phyloP scores from a whole-genome alignment of 768 basidiomycete genomes.

The Suillus discolor region DNA sequence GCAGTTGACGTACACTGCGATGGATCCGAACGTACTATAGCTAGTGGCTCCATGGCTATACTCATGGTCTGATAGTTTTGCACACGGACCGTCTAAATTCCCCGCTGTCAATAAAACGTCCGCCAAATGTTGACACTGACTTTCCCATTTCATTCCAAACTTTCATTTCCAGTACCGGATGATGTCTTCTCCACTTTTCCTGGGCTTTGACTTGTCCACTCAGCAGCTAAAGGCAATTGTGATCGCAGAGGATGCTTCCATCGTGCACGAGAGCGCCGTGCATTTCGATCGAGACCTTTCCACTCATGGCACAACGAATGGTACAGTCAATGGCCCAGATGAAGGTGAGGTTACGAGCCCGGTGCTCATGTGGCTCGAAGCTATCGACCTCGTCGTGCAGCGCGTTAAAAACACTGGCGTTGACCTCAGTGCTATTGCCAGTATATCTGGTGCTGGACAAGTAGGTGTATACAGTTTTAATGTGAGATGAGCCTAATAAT shows the following conservation, averaged over 20 bases:
- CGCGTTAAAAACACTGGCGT: conserved; percentile 61
- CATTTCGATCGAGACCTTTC: conserved; percentile 83
- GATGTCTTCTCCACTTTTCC: conserved; percentile 48
- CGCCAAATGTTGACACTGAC: neutral
- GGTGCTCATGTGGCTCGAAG: conserved; percentile 84
- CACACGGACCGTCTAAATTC: conserved; percentile 4
- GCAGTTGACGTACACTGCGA: neutral
- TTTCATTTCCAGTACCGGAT: conserved; percentile 1
- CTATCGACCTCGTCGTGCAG: conserved; percentile 75
- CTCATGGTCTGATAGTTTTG: conserved; percentile 4
- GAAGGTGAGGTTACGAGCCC: conserved; percentile 80
- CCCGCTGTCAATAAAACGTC: conserved; percentile 4
- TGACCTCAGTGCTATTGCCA: conserved; percentile 57
- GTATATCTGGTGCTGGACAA: conserved; percentile 80
- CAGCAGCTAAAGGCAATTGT: conserved; percentile 83
- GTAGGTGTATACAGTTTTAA: conserved; percentile 37
- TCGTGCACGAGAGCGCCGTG: conserved; percentile 71
- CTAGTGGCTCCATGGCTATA: neutral
- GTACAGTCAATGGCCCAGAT: conserved; percentile 63
- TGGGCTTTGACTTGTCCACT: conserved; percentile 86
- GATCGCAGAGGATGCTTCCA: conserved; percentile 53
- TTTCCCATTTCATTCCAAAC: neutral
- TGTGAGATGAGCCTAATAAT: neutral
- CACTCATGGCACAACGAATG: conserved; percentile 64
- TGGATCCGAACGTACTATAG: neutral